These are phyloP conservation scores for Hygrocybe coccinea DNA, from an alignment of 768 basidiomycete genomes.

Conservation along the genomic window DNA sequence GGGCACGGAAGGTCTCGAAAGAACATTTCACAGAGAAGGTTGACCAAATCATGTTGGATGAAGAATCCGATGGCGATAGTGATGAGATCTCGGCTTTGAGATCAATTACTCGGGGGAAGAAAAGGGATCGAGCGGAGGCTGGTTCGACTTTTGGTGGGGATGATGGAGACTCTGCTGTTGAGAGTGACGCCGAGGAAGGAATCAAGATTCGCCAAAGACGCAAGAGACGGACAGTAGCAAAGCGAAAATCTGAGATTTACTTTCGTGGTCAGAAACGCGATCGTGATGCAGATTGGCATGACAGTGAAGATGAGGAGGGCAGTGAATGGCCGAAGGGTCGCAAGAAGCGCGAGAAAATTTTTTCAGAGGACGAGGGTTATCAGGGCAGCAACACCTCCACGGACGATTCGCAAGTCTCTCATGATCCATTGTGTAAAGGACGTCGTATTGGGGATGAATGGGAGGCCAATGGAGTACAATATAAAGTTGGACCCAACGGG, in stretches of 20 bases:
- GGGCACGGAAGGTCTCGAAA: constrained; percentile 50
- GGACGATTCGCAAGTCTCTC: constrained; percentile 45
- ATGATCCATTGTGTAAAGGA: constrained; percentile 46
- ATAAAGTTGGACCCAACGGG: constrained; percentile 68
- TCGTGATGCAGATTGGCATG: constrained; percentile 48
- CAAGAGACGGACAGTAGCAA: constrained; percentile 49
- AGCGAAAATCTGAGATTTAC: constrained; percentile 46
- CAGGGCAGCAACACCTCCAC: constrained; percentile 42
- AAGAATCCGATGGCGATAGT: constrained; percentile 15
- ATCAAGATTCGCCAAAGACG: constrained; percentile 29
- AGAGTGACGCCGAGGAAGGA: constrained; percentile 36
- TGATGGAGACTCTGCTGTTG: constrained; percentile 41
- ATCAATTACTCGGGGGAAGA: constrained; percentile 53
- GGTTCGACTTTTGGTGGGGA: constrained; percentile 68
- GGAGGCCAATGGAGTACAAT: constrained; percentile 64
- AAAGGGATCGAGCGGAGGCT: constrained; percentile 71
- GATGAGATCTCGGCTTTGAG: constrained; percentile 28
- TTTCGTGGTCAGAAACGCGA: constrained; percentile 63
- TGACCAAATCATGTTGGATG: neutral
- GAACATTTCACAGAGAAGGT: constrained; percentile 30
- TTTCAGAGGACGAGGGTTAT: constrained; percentile 33
- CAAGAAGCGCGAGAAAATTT: constrained; percentile 54
- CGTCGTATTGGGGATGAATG: constrained; percentile 71
- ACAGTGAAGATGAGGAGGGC: constrained; percentile 37
- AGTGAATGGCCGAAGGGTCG: neutral